A percentile compares a stretch with the other conserved stretches of the same genome.
Evolutionary conservation across 257 asterid species (phyloP).

Genomic region (Henckelia pumila): DNA sequence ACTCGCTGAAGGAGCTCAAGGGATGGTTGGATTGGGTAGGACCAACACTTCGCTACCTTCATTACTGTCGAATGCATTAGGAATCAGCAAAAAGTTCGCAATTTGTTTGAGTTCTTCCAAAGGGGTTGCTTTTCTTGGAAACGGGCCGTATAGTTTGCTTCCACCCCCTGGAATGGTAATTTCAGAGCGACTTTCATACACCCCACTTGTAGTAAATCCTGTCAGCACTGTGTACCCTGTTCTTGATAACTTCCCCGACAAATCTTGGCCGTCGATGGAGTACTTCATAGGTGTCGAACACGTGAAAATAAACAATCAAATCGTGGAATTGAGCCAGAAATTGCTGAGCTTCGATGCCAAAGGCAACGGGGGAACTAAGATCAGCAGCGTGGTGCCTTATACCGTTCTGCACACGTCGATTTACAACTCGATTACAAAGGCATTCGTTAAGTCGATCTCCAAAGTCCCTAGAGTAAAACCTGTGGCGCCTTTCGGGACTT

Average conservation of each 20-base stretch:
- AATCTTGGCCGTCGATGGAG: slow-evolving; percentile 40
- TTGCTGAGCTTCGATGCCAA: slow-evolving; percentile 30
- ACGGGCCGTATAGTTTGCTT: slow-evolving; percentile 39
- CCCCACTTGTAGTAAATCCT: slow-evolving; percentile 37
- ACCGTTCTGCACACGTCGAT: slow-evolving; percentile 41
- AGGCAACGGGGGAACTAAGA: slow-evolving; percentile 57
- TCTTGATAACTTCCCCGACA: slow-evolving; percentile 27
- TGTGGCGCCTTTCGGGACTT: slow-evolving; percentile 35
- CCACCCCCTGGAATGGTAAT: slow-evolving; percentile 25
- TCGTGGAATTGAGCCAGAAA: slow-evolving; percentile 30
- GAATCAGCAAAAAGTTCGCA: slow-evolving; percentile 41
- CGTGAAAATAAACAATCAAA: slow-evolving; percentile 30
- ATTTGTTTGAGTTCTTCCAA: slow-evolving; percentile 40
- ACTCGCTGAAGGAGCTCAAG: slow-evolving; percentile 36
- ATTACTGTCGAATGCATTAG: slow-evolving; percentile 31
- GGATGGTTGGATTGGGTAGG: slow-evolving; percentile 53
- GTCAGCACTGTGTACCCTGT: slow-evolving; percentile 32
- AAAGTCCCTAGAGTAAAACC: slow-evolving; percentile 33
- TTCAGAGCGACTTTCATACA: slow-evolving; percentile 33
- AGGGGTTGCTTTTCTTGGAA: slow-evolving; percentile 46
- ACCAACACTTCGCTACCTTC: slow-evolving; percentile 36
- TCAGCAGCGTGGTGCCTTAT: slow-evolving; percentile 50
- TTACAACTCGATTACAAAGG: slow-evolving; percentile 35
- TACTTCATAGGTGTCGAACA: slow-evolving; percentile 50
- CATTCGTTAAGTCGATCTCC: slow-evolving; percentile 33